These are phyloP conservation scores for Amesomyces nigricolor DNA, from an alignment of 2,329 filamentous ascomycete species.

Conservation along the genomic window DNA sequence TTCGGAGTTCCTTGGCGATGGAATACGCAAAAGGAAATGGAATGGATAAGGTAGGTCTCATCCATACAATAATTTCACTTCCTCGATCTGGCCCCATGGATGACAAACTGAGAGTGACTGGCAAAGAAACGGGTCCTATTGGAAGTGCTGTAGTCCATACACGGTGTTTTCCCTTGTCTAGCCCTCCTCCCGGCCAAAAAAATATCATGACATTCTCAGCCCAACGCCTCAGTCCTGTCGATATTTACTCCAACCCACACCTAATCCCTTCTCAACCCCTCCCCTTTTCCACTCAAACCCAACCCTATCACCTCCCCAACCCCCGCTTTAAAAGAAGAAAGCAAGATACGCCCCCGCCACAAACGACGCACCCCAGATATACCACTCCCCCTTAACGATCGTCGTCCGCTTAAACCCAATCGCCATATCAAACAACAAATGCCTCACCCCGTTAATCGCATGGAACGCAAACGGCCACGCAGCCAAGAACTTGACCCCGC, in stretches of 20 bases:
- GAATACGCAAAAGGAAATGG: background rate
- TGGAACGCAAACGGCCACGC: constrained; percentile 58
- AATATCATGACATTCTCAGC: constrained; percentile 5
- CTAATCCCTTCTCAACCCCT: background rate
- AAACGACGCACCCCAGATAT: constrained; percentile 43
- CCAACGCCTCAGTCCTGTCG: background rate
- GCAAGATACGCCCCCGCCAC: constrained; percentile 42
- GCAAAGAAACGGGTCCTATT: constrained; percentile 19
- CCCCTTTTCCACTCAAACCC: background rate
- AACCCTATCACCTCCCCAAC: background rate
- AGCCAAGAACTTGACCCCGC: constrained; percentile 48
- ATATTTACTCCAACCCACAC: constrained; percentile 1
- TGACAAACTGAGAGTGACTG: background rate
- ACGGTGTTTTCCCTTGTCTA: constrained; percentile 13
- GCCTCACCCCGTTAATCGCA: constrained; percentile 50
- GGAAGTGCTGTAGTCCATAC: constrained; percentile 14
- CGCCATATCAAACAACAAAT: constrained; percentile 48
- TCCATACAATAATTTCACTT: background rate
- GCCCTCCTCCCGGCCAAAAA: background rate
- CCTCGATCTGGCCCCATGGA: background rate
- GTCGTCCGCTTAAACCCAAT: constrained; percentile 44
- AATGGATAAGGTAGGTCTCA: background rate
- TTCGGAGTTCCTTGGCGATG: background rate
- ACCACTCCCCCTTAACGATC: constrained; percentile 41
- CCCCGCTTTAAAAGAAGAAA: constrained; percentile 33